These are phyloP conservation scores for Globisporangium camurandrum DNA, from an alignment of 352 stramenopile genomes.

Conservation along the genomic window DNA sequence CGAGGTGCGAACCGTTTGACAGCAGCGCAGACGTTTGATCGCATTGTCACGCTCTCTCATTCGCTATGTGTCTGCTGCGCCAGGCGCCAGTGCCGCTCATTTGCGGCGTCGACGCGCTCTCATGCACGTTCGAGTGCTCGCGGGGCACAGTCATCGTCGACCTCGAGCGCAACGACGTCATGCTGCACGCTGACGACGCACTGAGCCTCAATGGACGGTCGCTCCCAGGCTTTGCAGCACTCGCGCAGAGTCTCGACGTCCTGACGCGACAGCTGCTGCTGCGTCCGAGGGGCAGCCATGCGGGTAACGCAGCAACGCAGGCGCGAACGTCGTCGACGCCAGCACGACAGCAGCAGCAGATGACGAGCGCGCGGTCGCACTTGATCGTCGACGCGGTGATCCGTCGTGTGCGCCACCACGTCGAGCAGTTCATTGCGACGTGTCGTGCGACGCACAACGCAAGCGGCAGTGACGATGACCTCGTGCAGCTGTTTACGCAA, in stretches of 20 bases:
- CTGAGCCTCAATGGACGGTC: slow-evolving; percentile 5
- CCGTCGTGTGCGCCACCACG: slow-evolving; percentile 31
- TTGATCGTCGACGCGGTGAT: slow-evolving; percentile 40
- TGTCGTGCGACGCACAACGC: too few species aligned
- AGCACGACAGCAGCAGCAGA: too few species aligned
- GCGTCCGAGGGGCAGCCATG: not conserved
- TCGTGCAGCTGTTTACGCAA: slow-evolving; percentile 26
- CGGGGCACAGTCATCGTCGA: slow-evolving; percentile 32
- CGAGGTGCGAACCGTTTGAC: slow-evolving; percentile 40
- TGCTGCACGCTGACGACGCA: slow-evolving; percentile 29
- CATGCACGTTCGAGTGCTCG: slow-evolving; percentile 24
- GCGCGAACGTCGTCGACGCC: too few species aligned
- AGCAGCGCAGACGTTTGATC: too few species aligned
- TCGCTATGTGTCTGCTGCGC: too few species aligned
- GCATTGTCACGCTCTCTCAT: not conserved
- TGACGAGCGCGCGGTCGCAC: slow-evolving; percentile 4
- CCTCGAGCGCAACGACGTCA: slow-evolving; percentile 20
- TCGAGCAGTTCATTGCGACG: slow-evolving; percentile 25
- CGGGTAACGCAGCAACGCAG: too few species aligned
- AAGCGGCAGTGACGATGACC: slow-evolving; percentile 3
- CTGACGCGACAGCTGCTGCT: slow-evolving; percentile 22
- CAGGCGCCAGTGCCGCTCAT: slow-evolving; percentile 47
- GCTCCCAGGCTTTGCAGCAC: slow-evolving; percentile 22
- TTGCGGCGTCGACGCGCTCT: slow-evolving; percentile 36
- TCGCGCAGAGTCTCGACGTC: slow-evolving; percentile 25